A percentile compares a stretch with the other conserved stretches of the same genome.
phyloP scores from a whole-genome alignment of 176 grass and related monocot genomes.

The Triticum turgidum region DNA sequence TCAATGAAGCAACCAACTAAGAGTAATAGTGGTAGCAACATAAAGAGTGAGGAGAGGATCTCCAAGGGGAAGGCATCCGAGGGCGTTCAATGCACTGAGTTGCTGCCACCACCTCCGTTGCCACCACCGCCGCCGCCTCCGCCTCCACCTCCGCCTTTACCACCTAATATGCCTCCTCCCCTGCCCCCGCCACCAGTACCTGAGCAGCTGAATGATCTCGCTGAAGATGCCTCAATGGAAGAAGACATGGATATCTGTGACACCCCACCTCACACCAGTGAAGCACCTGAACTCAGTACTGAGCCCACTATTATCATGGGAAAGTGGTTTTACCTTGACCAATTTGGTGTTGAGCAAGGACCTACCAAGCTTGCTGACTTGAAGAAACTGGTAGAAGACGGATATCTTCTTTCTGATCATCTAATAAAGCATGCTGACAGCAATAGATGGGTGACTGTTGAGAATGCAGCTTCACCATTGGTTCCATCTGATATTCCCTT shows the following conservation, averaged over 20 bases:
- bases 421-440: constrained; percentile 91
- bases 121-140: constrained; percentile 50
- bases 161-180: constrained; percentile 57
- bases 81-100: constrained; percentile 44
- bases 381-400: constrained; percentile 73
- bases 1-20: constrained; percentile 69
- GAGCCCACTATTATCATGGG: constrained; percentile 43
- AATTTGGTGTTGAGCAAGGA: constrained; percentile 83
- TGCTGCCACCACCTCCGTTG: constrained; percentile 60
- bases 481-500: constrained; percentile 52
- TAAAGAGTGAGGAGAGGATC: constrained; percentile 60
- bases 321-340: constrained; percentile 93
- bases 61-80: constrained; percentile 65
- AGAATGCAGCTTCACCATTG: constrained; percentile 89
- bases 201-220: constrained; percentile 38
- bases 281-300: constrained; percentile 37
- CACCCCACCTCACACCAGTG: constrained; percentile 77
- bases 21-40: constrained; percentile 57
- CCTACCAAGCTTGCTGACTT: constrained; percentile 78
- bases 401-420: constrained; percentile 91
- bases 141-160: constrained; percentile 61
- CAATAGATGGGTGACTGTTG: constrained; percentile 81
- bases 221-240: constrained; percentile 76
- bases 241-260: constrained; percentile 99
- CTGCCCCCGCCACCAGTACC: constrained; percentile 48